Evolutionary conservation across 768 basidiomycete genomes (phyloP).

Genomic region (Gloeophyllum trabeum): DNA sequence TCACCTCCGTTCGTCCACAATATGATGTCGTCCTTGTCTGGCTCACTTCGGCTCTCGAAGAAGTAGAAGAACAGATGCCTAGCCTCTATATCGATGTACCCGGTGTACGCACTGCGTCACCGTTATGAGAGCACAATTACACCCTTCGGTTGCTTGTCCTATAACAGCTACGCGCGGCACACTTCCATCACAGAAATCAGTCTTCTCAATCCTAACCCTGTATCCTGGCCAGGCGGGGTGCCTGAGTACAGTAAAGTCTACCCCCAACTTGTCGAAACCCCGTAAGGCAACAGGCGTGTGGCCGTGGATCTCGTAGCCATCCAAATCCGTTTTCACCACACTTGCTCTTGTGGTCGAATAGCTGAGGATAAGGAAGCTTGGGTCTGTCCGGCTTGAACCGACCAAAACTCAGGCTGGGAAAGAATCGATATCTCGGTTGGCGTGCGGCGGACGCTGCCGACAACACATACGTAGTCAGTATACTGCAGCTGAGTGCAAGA

Average conservation of each 20-base stretch:
- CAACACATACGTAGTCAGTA: too few relatives aligned
- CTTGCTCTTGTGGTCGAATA: too few relatives aligned
- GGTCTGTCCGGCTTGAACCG: too few relatives aligned
- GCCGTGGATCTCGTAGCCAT: too few relatives aligned
- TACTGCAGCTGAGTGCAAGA: too few relatives aligned
- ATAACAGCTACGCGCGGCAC: constrained; percentile 16
- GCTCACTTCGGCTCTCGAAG: constrained; percentile 56
- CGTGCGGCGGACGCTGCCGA: too few relatives aligned
- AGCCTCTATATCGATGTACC: constrained; percentile 57
- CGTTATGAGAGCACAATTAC: not conserved
- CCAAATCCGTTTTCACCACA: too few relatives aligned
- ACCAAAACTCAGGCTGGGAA: too few relatives aligned
- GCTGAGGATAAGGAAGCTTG: too few relatives aligned
- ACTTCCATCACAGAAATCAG: constrained; percentile 30
- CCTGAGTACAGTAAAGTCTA: constrained; percentile 23
- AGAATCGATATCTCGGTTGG: too few relatives aligned
- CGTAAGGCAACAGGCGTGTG: too few relatives aligned
- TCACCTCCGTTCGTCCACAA: constrained; percentile 49
- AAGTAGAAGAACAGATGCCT: constrained; percentile 67
- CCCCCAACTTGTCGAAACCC: too few relatives aligned
- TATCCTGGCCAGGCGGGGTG: constrained; percentile 34
- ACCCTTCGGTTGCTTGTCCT: not conserved
- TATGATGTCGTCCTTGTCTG: constrained; percentile 45
- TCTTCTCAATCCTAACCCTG: constrained; percentile 28
- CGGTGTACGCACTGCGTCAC: constrained; percentile 40